Conservation (phyloP, 805 yeast species). For the Ogataea nitratoaversa region DNA sequence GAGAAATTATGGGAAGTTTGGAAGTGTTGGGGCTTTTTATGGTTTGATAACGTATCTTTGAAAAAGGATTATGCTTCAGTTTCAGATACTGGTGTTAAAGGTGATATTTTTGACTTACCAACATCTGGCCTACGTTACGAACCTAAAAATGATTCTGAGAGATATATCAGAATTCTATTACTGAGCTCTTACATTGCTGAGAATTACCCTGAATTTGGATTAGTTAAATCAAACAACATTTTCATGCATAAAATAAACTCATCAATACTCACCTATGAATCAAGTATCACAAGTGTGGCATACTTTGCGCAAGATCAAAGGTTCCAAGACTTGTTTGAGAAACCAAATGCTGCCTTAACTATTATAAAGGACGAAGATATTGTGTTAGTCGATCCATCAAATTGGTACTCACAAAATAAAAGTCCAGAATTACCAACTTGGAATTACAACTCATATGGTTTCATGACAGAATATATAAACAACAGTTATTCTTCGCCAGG, state of each 20-base stretch:
- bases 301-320: slow-evolving; percentile 25
- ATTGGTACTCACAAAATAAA: slow-evolving; percentile 17
- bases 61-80: slow-evolving; percentile 50
- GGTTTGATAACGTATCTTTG: slow-evolving; percentile 61
- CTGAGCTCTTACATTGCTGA: slow-evolving; percentile 51
- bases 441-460: slow-evolving; percentile 28
- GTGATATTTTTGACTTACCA: slow-evolving; percentile 60
- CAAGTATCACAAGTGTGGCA: slow-evolving; percentile 18
- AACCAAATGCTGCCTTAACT: slow-evolving; percentile 10
- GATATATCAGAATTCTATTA: slow-evolving; percentile 48
- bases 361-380: slow-evolving; percentile 1
- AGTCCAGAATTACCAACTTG: slow-evolving; percentile 24
- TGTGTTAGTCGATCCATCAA: slow-evolving; percentile 1
- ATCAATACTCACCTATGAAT: slow-evolving; percentile 7
- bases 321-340: slow-evolving; percentile 19
- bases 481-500: slow-evolving; percentile 20
- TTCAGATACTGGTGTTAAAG: slow-evolving; percentile 53
- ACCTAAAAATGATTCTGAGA: slow-evolving; percentile 42
- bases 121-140: slow-evolving; percentile 54
- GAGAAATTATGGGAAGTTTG: slow-evolving; percentile 73
- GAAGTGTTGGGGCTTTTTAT: slow-evolving; percentile 81
- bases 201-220: slow-evolving; percentile 46
- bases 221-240: slow-evolving; percentile 41
- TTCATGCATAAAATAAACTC: slow-evolving; percentile 35
- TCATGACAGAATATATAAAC: slow-evolving; percentile 30